Percentiles rank a stretch among this genome's conserved stretches.
Conservation (phyloP, 352 stramenopile species). For the Albugo laibachii region DNA sequence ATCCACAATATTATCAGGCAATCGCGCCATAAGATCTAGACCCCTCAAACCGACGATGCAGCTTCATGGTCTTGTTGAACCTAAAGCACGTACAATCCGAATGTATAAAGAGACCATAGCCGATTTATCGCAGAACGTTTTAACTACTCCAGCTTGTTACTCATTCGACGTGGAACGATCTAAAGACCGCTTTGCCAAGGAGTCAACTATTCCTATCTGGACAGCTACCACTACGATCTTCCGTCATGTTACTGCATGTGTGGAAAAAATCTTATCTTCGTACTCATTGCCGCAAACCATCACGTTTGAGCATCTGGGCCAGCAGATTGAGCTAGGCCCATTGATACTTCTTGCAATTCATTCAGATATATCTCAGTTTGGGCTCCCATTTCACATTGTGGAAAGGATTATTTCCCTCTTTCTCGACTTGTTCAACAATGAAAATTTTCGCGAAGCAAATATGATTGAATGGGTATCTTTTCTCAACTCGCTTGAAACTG, state of each 20-base stretch:
- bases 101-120: too few relatives aligned
- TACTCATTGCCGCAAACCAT: constrained; percentile 21
- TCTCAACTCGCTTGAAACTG: constrained; percentile 15
- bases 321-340: constrained; percentile 38
- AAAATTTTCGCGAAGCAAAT: constrained; percentile 46
- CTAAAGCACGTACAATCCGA: too few relatives aligned
- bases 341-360: constrained; percentile 48
- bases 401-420: constrained; percentile 36
- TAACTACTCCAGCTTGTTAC: too few relatives aligned
- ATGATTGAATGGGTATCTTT: constrained; percentile 39
- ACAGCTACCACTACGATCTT: constrained; percentile 19
- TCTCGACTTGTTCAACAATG: constrained; percentile 41
- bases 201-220: constrained; percentile 6
- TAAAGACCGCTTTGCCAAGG: not conserved
- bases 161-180: not conserved
- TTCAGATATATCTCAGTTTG: constrained; percentile 25
- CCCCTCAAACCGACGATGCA: not conserved
- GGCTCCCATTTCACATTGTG: constrained; percentile 45
- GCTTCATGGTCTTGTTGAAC: not conserved
- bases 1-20: constrained; percentile 21
- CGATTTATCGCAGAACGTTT: too few relatives aligned
- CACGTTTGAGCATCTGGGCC: constrained; percentile 32
- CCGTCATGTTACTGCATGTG: constrained; percentile 22
- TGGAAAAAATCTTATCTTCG: constrained; percentile 40
- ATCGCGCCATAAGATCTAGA: not conserved